Evolutionary conservation across 306 rosid genomes (phyloP), one percentile per base, ranked within the genome.

Genomic region (Inga oerstediana): DNA sequence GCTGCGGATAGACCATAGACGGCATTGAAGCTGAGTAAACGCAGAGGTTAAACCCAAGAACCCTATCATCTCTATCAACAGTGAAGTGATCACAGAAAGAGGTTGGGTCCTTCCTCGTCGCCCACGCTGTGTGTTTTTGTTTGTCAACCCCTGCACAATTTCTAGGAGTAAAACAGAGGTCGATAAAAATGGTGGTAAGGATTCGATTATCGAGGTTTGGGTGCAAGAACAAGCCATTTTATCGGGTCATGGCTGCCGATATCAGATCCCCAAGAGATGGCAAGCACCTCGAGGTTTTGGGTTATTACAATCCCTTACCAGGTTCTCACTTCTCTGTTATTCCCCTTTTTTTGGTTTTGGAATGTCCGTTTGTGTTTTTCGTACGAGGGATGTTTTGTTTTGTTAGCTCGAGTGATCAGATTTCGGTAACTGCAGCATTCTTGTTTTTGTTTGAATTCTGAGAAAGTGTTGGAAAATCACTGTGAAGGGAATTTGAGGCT

Each of bases 261-360:
- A 92, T 98, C 81, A 88, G 98, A 73, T 96, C 97, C 66, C 98
- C 98, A 0, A 88, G 99, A 79, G 98, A 94, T 65, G 98, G 98
- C 77, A 92, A 92, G 58, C 99, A 96, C 77, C 98, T 96, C 51
- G 98, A 96, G 79, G 91, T 91, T 78, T 86, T 94, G 5, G 98
- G 98, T 19, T 94, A 92, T 88, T 96, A 93, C 85, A 92, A 96
- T 83, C 97, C 98, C 30, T 86, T 96, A 41, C 97, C 99, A 84
- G 94, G 98, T 93, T 85, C 24, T 44, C 74, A 27, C 39, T 41
- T 72, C 10, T 2, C 27, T 44, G 58, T 16, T 30, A 4, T 46
- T 9, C 35, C 4, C 24, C 2, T 12, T 8, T 5, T 11, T 3
- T 19, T 10, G 30, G 61, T 46, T 1, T 48, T 10, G 20, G 3